Evolutionary conservation across 306 rosid genomes (phyloP).

Genomic region (Trifolium repens): DNA sequence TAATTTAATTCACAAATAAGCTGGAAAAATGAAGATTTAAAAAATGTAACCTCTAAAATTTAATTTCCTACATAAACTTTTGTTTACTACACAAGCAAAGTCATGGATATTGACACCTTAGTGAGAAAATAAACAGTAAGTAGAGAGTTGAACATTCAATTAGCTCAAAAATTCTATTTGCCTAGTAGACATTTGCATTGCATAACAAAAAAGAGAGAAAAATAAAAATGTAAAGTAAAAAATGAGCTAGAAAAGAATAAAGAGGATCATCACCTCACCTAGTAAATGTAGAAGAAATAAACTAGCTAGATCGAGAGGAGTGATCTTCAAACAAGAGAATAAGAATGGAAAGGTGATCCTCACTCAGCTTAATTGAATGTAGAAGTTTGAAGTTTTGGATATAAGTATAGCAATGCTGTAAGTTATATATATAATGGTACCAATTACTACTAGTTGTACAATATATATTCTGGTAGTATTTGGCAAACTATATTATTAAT

Average conservation of each 20-base stretch:
- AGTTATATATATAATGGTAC: neutral
- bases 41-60: neutral
- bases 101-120: too few relatives aligned
- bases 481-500: neutral
- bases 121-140: too few relatives aligned
- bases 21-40: too few relatives aligned
- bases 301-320: neutral
- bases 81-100: neutral
- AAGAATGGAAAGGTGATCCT: neutral
- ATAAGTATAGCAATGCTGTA: neutral
- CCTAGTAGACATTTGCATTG: neutral
- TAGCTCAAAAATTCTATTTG: neutral
- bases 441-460: neutral
- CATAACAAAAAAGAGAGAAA: neutral
- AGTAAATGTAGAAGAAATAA: neutral
- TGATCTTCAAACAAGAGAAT: conserved; percentile 29
- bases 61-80: neutral
- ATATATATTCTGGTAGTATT: neutral
- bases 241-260: neutral
- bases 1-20: neutral
- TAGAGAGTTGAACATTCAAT: neutral
- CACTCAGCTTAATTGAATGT: neutral
- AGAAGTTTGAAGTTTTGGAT: neutral
- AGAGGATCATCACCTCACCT: conserved; percentile 2
- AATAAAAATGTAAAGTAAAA: neutral